phyloP scores from a whole-genome alignment of 23 red algal species.

The Gracilaria gracilis region DNA sequence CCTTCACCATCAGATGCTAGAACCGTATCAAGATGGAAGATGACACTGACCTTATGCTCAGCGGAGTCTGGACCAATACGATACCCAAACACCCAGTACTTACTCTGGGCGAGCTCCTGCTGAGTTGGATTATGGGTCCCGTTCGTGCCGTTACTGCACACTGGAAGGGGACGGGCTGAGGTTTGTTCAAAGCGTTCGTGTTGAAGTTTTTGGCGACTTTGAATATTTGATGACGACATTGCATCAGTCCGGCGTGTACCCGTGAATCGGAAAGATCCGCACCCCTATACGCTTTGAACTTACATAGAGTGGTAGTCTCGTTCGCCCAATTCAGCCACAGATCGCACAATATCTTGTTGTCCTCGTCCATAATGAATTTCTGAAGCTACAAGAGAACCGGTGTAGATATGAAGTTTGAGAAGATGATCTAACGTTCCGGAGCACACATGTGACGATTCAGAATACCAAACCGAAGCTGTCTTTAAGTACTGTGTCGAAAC shows the following conservation, averaged over 20 bases:
- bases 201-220: slow-evolving; percentile 10
- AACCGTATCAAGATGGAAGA: slow-evolving; percentile 66
- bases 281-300: slow-evolving; percentile 13
- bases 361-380: slow-evolving; percentile 11
- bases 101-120: background rate
- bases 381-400: too few relatives aligned
- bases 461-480: too few relatives aligned
- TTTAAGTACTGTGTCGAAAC: too few relatives aligned
- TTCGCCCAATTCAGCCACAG: slow-evolving; percentile 38
- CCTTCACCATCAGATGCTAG: slow-evolving; percentile 25
- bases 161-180: slow-evolving; percentile 14
- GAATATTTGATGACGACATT: background rate
- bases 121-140: slow-evolving; percentile 17
- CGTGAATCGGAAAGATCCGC: slow-evolving; percentile 21
- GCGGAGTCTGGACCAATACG: slow-evolving; percentile 48
- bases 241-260: slow-evolving; percentile 9
- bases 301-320: slow-evolving; percentile 34
- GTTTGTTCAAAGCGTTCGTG: background rate
- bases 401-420: background rate
- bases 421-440: too few relatives aligned
- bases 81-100: slow-evolving; percentile 49
- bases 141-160: slow-evolving; percentile 16
- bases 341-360: background rate
- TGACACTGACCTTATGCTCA: slow-evolving; percentile 15
- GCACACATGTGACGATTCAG: too few relatives aligned